Evolutionary conservation across 495 filamentous ascomycete genomes (phyloP), one percentile per base, ranked within the genome.

Genomic region (Glonium stellatum): DNA sequence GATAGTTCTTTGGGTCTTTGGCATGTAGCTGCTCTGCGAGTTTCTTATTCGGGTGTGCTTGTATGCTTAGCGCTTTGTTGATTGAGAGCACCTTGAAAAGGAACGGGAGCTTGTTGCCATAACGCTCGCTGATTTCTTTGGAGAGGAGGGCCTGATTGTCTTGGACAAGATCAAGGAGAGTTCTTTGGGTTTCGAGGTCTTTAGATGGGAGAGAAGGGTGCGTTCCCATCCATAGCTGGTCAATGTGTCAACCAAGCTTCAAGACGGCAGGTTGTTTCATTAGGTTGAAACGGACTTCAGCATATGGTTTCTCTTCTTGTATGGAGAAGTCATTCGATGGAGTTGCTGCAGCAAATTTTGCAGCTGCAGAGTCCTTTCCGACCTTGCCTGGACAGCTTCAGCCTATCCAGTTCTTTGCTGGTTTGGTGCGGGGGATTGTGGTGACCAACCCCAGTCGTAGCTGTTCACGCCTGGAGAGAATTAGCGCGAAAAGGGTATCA

Each of bases 41-140:
- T 71, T 91, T 93, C 81, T 98, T 98, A 76, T 98, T 96, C 51
- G 93, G 93, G 66, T 97, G 93, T 27, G 93, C 93, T 73, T 98
- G 93, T 63, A 98, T 98, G 66, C 89, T 95, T 54, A 98, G 80
- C 3, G 93, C 93, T 68, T 98, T 98, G 68, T 82, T 80, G 71
- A 97, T 89, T 1, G 89, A 95, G 39, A 98, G 82, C 34, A 98
- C 91, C 76, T 98, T 98, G 84, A 98, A 95, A 6, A 97, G 82
- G 70, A 98, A 98, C 0, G 93, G 93, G 4, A 98, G 80, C 69
- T 92, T 93, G 60, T 81, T 73, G 52, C 82, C 86, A 73, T 88
- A 96, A 60, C 76, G 80, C 55, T 87, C 80, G 53, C 77, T 84
- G 50, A 97, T 80, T 10, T 87, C 81, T 1, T 76, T 67, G 0